phyloP scores from a whole-genome alignment of 2,329 filamentous ascomycete species.

The Pestalotiopsis sp. region DNA sequence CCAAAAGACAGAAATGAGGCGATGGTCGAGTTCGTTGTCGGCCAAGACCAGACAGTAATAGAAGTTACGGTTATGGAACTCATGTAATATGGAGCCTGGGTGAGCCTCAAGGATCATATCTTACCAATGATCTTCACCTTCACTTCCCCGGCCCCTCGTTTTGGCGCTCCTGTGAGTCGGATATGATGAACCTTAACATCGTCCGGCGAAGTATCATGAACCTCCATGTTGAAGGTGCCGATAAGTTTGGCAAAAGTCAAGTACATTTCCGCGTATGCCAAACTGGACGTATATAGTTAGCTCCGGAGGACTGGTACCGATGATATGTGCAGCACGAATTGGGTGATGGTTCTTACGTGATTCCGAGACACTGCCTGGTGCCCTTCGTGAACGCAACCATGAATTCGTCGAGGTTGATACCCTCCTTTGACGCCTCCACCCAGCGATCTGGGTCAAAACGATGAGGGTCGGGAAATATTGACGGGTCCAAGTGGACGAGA shows the following conservation, averaged over 20 bases:
- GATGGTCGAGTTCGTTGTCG: background rate
- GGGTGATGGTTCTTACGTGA: background rate
- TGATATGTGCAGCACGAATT: too few relatives aligned
- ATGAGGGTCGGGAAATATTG: background rate
- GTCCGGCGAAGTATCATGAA: background rate
- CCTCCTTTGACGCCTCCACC: background rate
- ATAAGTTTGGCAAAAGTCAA: conserved; percentile 3
- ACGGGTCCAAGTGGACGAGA: background rate
- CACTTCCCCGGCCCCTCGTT: background rate
- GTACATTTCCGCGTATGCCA: conserved; percentile 6
- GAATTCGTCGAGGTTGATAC: background rate
- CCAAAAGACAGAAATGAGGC: background rate
- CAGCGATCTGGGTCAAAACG: background rate
- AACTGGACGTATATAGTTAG: background rate
- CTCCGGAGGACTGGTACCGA: background rate
- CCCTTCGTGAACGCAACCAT: background rate
- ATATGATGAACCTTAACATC: background rate
- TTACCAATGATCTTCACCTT: conserved; percentile 1
- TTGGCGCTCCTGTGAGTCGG: background rate
- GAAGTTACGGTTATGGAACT: background rate
- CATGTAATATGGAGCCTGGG: background rate
- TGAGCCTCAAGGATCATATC: background rate
- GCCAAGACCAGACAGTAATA: background rate
- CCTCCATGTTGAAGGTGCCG: conserved; percentile 1
- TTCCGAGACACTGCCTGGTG: background rate